Conservation (phyloP, 2,329 filamentous ascomycete species). For the Beauveria sp. region DNA sequence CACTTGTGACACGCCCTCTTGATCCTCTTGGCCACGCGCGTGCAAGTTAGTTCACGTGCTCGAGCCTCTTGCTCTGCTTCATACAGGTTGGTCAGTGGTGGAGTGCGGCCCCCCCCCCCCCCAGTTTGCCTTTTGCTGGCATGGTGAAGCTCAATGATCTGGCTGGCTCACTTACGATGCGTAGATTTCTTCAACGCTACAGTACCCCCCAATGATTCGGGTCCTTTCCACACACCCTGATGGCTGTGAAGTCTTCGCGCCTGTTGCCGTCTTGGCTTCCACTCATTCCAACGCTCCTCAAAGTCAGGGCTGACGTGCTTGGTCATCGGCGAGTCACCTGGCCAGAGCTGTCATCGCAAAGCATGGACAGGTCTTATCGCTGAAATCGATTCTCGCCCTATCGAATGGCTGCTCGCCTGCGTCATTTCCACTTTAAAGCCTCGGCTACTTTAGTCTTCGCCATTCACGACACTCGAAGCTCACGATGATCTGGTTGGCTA, state of each 20-base stretch:
- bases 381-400: background rate
- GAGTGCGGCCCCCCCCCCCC: background rate
- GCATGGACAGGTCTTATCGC: background rate
- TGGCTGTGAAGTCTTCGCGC: background rate
- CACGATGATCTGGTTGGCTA: too few species aligned
- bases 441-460: background rate
- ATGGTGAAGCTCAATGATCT: background rate
- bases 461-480: background rate
- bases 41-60: conserved; percentile 1
- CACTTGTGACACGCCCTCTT: background rate
- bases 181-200: background rate
- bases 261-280: background rate
- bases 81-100: background rate
- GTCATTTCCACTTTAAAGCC: background rate
- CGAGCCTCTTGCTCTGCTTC: background rate
- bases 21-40: background rate
- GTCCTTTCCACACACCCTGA: background rate
- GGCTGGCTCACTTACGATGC: background rate
- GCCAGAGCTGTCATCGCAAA: background rate
- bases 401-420: background rate
- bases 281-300: background rate
- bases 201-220: background rate
- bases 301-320: background rate
- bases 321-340: background rate
- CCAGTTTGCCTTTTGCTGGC: background rate